These are phyloP conservation scores for Gigaspora rosea DNA, from an alignment of 192 early-diverging fungal species.

Conservation along the genomic window DNA sequence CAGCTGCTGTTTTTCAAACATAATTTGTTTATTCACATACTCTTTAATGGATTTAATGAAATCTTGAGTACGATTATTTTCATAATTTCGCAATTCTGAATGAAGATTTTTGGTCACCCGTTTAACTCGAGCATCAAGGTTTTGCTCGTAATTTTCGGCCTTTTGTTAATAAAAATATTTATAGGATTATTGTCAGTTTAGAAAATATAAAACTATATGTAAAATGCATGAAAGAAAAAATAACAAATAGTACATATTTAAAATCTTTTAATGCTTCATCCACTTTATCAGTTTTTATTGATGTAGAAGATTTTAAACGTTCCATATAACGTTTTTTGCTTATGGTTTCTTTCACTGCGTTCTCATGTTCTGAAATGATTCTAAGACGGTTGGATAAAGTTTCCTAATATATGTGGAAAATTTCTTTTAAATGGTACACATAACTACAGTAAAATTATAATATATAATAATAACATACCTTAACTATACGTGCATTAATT, in stretches of 20 bases:
- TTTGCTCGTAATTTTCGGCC: conserved; percentile 44
- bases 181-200: not conserved
- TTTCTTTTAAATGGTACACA: not conserved
- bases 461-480: conserved; percentile 16
- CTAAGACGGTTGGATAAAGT: conserved; percentile 42
- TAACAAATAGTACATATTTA: conserved; percentile 41
- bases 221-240: not conserved
- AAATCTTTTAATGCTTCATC: conserved; percentile 47
- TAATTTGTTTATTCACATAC: conserved; percentile 45
- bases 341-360: conserved; percentile 42
- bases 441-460: not conserved
- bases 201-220: not conserved
- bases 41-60: conserved; percentile 39
- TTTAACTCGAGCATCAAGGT: conserved; percentile 45
- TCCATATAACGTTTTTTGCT: conserved; percentile 48
- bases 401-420: conserved; percentile 14
- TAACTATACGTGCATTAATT: conserved; percentile 23
- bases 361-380: conserved; percentile 43
- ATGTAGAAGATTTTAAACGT: conserved; percentile 45
- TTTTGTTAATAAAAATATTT: conserved; percentile 7
- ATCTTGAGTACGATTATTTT: conserved; percentile 43
- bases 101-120: conserved; percentile 39
- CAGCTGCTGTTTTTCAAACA: conserved; percentile 45
- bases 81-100: conserved; percentile 41
- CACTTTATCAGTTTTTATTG: conserved; percentile 47